Evolutionary conservation across 164 flowering plant species (phyloP).

Genomic region (Stephania yunnanensis): DNA sequence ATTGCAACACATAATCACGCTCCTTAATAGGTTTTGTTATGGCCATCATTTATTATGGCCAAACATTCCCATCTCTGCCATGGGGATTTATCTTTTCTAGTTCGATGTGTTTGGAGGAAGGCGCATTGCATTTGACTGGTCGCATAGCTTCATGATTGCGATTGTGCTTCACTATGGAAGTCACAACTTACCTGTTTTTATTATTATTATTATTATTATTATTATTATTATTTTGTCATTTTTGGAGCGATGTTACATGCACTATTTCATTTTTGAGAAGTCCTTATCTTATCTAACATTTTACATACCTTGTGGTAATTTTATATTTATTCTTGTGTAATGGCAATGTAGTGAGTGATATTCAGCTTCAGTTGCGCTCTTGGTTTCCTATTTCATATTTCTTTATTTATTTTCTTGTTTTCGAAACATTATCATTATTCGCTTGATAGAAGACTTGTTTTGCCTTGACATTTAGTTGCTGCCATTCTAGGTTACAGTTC

Average conservation of each 20-base stretch:
- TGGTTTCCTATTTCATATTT: background rate
- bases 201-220: too few species aligned
- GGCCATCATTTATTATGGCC: background rate
- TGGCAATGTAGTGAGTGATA: background rate
- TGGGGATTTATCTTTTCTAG: background rate
- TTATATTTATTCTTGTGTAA: background rate
- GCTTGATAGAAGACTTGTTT: background rate
- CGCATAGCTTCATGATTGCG: too few species aligned
- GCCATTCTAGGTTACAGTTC: conserved; percentile 69
- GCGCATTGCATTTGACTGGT: background rate
- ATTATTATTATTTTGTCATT: too few species aligned
- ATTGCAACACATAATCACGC: background rate
- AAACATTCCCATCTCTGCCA: background rate
- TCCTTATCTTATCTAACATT: too few species aligned
- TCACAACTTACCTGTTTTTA: too few species aligned
- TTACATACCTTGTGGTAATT: background rate
- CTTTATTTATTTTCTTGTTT: background rate
- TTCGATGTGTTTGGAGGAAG: background rate
- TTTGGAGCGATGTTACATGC: too few species aligned
- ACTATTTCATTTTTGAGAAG: too few species aligned
- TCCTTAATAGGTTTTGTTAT: background rate
- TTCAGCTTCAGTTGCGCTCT: background rate
- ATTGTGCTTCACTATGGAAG: too few species aligned
- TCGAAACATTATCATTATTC: background rate
- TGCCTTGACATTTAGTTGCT: conserved; percentile 9